Percentiles rank a stretch among this genome's conserved stretches.
phyloP scores from a whole-genome alignment of 768 basidiomycete species.

The Boletus rubescentipes region DNA sequence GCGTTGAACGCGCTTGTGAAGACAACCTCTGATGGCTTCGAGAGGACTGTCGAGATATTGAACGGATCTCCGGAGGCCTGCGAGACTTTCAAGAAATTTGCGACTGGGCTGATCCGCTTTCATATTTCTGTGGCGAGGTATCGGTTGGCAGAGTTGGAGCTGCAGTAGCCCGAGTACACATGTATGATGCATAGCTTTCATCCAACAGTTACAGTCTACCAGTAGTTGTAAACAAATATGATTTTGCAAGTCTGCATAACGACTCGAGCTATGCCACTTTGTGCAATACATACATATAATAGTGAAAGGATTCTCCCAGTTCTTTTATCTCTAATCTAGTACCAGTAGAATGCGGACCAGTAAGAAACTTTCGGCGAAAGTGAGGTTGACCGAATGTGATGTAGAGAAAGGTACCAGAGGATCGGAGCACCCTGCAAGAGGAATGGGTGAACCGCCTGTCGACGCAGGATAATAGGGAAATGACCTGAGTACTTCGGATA shows the following conservation, averaged over 20 bases:
- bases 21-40: conserved; percentile 20
- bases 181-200: background rate
- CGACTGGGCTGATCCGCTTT: conserved; percentile 16
- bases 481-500: conserved; percentile 72
- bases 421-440: conserved; percentile 55
- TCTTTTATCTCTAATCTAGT: conserved; percentile 66
- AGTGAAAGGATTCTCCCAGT: conserved; percentile 81
- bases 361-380: conserved; percentile 72
- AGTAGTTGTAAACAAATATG: too few species aligned
- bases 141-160: conserved; percentile 11
- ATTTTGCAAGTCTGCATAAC: background rate
- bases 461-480: background rate
- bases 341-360: conserved; percentile 38
- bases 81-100: conserved; percentile 3
- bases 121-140: conserved; percentile 20
- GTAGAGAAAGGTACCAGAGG: conserved; percentile 67
- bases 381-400: conserved; percentile 90
- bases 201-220: too few species aligned
- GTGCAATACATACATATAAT: conserved; percentile 72
- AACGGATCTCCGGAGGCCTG: conserved; percentile 1
- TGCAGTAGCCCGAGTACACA: background rate
- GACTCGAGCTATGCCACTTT: conserved; percentile 23
- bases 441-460: background rate
- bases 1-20: conserved; percentile 24
- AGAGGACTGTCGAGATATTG: conserved; percentile 20